Conservation (phyloP, 2,329 filamentous ascomycete species). For the Rutstroemia sp. region DNA sequence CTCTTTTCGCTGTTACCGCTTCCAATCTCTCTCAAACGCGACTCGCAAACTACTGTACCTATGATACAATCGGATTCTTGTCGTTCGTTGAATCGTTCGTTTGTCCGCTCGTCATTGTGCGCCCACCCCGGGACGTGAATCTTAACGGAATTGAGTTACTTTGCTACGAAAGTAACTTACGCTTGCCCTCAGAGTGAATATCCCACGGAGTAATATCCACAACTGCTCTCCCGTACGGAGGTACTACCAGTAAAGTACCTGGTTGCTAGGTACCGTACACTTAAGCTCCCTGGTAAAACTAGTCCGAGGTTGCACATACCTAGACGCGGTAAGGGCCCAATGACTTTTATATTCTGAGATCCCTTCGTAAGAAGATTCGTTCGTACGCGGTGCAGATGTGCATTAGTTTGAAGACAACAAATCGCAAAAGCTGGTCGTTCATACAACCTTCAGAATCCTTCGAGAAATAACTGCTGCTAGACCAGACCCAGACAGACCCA, state of each 20-base stretch:
- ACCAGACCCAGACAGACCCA: no score
- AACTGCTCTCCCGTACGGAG: background rate
- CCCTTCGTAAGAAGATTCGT: slow-evolving; percentile 6
- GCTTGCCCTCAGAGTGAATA: background rate
- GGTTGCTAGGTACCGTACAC: background rate
- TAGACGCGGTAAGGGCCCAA: slow-evolving; percentile 5
- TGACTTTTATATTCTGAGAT: slow-evolving; percentile 5
- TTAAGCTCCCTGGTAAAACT: background rate
- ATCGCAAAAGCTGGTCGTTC: slow-evolving; percentile 1
- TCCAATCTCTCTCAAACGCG: background rate
- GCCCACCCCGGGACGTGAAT: background rate
- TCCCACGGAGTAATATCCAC: background rate
- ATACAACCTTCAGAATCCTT: slow-evolving; percentile 3
- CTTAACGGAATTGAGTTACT: slow-evolving; percentile 5
- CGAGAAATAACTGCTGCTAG: background rate
- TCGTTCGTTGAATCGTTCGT: background rate
- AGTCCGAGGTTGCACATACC: slow-evolving; percentile 6
- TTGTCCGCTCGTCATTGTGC: background rate
- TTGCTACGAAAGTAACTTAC: no score
- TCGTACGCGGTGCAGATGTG: slow-evolving; percentile 6
- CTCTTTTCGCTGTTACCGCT: background rate
- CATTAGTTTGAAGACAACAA: slow-evolving; percentile 10
- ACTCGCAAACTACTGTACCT: background rate
- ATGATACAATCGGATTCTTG: background rate
- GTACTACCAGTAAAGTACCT: background rate